Evolutionary conservation across 345 rosid genomes (phyloP), one percentile per base, ranked within the genome.

Genomic region (Viola odorata): DNA sequence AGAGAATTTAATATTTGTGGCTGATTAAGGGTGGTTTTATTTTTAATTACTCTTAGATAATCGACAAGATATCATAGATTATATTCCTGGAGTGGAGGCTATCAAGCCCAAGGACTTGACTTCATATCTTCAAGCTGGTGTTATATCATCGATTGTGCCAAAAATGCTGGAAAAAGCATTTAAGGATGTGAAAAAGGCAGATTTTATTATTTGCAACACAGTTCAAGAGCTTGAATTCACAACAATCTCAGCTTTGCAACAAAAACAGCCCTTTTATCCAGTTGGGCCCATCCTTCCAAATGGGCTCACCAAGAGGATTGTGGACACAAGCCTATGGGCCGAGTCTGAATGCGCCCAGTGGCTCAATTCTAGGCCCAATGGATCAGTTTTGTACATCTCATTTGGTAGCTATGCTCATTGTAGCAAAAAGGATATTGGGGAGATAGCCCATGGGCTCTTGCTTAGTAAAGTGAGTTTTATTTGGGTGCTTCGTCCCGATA

Each of bases 381-480:
- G 78, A 0, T 84, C 97, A 0, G 96, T 91, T 12, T 76, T 87
- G 12, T 91, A 91, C 70, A 70, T 87, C 60, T 87, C 97, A 8
- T 81, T 87, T 13, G 96, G 97, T 0, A 77, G 84, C 3, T 54
- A 85, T 0, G 88, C 79, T 47, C 73, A 75, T 62, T 50, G 81
- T 77, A 77, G 67, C 66, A 91, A 82, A 65, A 82, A 81, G 40
- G 88, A 87, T 41, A 75, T 78, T n/a, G 77, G 75, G 37, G 94
- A 87, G 82, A 80, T 91, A 10, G 96, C 87, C 0, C 61, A 77
- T 8, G 89, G 89, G 12, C 63, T 85, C 9, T 57, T 87, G 52
- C 68, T 71, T 51, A 75, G 91, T 5, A 73, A 65, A 0, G 65
- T 85, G 14, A 61, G 75, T 5, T 85, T 91, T 71, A 66, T 91